Evolutionary conservation across 208 protist genomes (phyloP).

Genomic region (Trypanosoma platydactyli): DNA sequence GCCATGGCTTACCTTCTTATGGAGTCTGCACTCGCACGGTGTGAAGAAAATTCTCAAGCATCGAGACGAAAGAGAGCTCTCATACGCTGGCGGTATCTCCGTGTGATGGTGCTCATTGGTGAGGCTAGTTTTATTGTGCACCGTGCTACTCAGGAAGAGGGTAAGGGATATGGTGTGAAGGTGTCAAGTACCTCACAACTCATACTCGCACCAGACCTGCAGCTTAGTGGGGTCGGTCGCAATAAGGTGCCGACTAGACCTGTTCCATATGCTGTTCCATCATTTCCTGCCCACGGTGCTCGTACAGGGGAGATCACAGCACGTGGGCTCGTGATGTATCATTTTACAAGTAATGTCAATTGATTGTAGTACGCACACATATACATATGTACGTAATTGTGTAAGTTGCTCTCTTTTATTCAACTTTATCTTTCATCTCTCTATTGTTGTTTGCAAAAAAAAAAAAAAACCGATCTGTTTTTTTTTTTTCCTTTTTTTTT

Average conservation of each 20-base stretch:
- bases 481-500: too few relatives aligned
- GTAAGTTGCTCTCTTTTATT: not conserved
- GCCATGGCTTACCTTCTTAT: slow-evolving; percentile 57
- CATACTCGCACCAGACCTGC: slow-evolving; percentile 68
- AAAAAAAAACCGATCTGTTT: not conserved
- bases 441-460: not conserved
- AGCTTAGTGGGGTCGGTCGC: slow-evolving; percentile 44
- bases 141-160: slow-evolving; percentile 54
- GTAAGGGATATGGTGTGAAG: slow-evolving; percentile 44
- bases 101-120: slow-evolving; percentile 75
- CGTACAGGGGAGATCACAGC: slow-evolving; percentile 55
- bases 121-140: slow-evolving; percentile 75
- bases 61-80: slow-evolving; percentile 38
- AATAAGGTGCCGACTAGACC: slow-evolving; percentile 60
- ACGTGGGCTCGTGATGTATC: slow-evolving; percentile 78
- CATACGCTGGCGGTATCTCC: slow-evolving; percentile 79
- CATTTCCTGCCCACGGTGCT: slow-evolving; percentile 4
- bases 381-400: slow-evolving; percentile 17
- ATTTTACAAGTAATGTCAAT: slow-evolving; percentile 44
- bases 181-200: slow-evolving; percentile 63
- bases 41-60: slow-evolving; percentile 38
- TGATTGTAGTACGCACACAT: slow-evolving; percentile 14
- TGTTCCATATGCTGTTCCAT: slow-evolving; percentile 66
- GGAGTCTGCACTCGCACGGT: slow-evolving; percentile 37
- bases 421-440: too few relatives aligned